Evolutionary conservation across 768 basidiomycete species (phyloP), one percentile per base, ranked within the genome.

Genomic region (Lactarius quietus): DNA sequence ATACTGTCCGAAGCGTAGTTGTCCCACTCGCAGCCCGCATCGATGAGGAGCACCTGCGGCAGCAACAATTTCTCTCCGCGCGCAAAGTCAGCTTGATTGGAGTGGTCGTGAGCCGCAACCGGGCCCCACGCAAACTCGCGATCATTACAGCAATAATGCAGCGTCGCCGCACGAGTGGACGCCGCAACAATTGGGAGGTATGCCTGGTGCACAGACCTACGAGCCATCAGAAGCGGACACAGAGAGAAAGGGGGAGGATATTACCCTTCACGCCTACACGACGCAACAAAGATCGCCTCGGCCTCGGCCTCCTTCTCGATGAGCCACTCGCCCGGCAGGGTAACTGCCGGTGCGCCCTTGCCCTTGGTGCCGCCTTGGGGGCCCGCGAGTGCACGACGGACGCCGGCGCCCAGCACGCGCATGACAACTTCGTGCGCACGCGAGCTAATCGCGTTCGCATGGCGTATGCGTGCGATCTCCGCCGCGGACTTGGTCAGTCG

Each of bases 121-220:
- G 92, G 92, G 3, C 91, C 90, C 92, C 91, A 93, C 1, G 89
- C 87, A 72, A 93, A 92, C 54, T 86, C 88, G 64, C 83, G 84
- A 73, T 95, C 92, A 72, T 96, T 97, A 78, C 93, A 95, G 71
- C 94, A 94, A 76, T 98, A 98, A 72, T 98, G 95, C 5, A 98
- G 79, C 0, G 93, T 97, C 1, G 93, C 88, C 4, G 95, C 94
- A 23, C 93, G 84, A 3, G 85, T 85, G 0, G 93, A 89, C 0
- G 90, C 88, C 1, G 96, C 96, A 3, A 95, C 91, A 60, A 97
- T 97, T 1, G 96, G 95, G 8, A 92, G 81, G 75, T 98, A 98
- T 0, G 95, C 93, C 76, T 95, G 93, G 59, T 90, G 90, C 14
- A 86, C 82, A 1, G 94, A 81, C 20, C 94, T 95, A 29, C 26